phyloP scores from a whole-genome alignment of 225 moss, liverwort and hornwort species.

The Sphagnum tenellum region DNA sequence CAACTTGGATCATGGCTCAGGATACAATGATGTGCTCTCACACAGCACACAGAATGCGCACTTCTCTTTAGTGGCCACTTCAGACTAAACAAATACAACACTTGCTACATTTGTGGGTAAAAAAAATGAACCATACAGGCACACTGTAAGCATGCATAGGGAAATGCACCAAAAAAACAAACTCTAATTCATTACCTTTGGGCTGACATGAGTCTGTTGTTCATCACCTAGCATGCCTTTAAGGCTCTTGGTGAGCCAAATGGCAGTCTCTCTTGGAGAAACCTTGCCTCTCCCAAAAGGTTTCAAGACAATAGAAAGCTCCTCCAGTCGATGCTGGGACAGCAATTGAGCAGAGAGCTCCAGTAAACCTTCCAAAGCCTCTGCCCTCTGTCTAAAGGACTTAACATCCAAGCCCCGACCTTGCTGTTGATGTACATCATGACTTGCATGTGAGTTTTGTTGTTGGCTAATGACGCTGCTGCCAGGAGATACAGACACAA shows the following conservation, averaged over 20 bases:
- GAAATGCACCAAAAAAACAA: background rate
- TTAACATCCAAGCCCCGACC: slow-evolving; percentile 70
- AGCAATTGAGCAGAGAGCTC: slow-evolving; percentile 95
- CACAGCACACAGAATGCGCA: too few species aligned
- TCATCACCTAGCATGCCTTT: slow-evolving; percentile 61
- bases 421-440: slow-evolving; percentile 40
- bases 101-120: too few species aligned
- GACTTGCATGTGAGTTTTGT: slow-evolving; percentile 33
- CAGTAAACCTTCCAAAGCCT: slow-evolving; percentile 86
- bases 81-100: too few species aligned
- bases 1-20: too few species aligned
- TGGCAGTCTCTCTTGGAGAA: slow-evolving; percentile 78
- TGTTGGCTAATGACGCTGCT: slow-evolving; percentile 34
- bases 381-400: slow-evolving; percentile 85
- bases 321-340: slow-evolving; percentile 89
- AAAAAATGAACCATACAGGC: too few species aligned
- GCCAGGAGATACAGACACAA: slow-evolving; percentile 38
- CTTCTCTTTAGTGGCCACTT: too few species aligned
- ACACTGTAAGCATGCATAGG: background rate
- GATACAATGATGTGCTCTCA: too few species aligned
- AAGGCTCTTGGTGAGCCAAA: slow-evolving; percentile 56
- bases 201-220: slow-evolving; percentile 10
- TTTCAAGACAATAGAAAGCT: slow-evolving; percentile 86
- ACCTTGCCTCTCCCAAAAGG: slow-evolving; percentile 96
- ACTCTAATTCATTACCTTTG: too few species aligned